Evolutionary conservation across 2,329 filamentous ascomycete species (phyloP).

Genomic region (Aspergillus ochraceus): DNA sequence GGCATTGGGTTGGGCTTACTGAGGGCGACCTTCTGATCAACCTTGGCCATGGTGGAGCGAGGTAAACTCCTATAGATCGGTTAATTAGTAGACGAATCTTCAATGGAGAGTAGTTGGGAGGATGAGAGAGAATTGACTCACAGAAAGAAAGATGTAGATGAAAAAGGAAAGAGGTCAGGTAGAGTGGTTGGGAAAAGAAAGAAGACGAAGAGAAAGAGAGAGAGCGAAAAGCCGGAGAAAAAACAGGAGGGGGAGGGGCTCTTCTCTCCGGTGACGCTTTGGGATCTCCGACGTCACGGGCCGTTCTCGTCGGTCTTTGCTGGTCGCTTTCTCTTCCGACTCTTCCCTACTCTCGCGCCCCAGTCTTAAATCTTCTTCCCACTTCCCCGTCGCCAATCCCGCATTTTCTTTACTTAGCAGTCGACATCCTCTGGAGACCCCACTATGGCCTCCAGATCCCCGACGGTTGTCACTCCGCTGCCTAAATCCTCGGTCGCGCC

Average conservation of each 20-base stretch:
- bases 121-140: conserved; percentile 7
- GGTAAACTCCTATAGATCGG: conserved; percentile 17
- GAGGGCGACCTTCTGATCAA: conserved; percentile 69
- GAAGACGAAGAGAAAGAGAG: conserved; percentile 15
- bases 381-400: not conserved
- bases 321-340: conserved; percentile 24
- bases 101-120: conserved; percentile 2
- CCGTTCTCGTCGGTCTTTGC: conserved; percentile 16
- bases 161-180: conserved; percentile 1
- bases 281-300: conserved; percentile 35
- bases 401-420: not conserved
- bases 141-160: conserved; percentile 3
- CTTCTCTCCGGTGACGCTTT: conserved; percentile 35
- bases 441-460: conserved; percentile 38
- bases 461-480: conserved; percentile 45
- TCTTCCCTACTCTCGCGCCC: conserved; percentile 31
- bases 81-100: conserved; percentile 22
- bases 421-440: conserved; percentile 13
- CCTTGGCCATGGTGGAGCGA: conserved; percentile 59
- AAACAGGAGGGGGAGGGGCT: conserved; percentile 24
- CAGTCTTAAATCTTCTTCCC: not conserved
- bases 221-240: conserved; percentile 13
- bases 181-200: conserved; percentile 10
- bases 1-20: conserved; percentile 50
- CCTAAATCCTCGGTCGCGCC: conserved; percentile 35